Conservation (phyloP, 169 alveolate genomes). For the Plasmodium chabaudi region DNA sequence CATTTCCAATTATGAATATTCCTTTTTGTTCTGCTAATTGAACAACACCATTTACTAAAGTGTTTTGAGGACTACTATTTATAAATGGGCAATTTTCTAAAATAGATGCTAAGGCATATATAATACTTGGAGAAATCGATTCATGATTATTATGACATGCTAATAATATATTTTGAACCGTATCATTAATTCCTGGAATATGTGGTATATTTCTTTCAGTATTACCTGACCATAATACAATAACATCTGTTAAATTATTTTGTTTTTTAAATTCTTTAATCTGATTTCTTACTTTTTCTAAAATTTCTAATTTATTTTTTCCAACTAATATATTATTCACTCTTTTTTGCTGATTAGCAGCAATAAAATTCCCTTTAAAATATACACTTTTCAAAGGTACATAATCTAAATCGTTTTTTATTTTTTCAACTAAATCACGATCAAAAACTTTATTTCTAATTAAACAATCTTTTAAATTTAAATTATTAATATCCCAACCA, state of each 20-base stretch:
- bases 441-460: conserved; percentile 91
- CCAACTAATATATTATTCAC: conserved; percentile 90
- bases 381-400: conserved; percentile 89
- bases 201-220: conserved; percentile 91
- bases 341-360: conserved; percentile 91
- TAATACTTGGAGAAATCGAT: conserved; percentile 89
- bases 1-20: conserved; percentile 92
- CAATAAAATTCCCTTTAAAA: conserved; percentile 88
- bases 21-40: conserved; percentile 88
- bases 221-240: conserved; percentile 94
- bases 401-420: conserved; percentile 83
- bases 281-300: conserved; percentile 87
- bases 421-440: conserved; percentile 84
- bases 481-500: conserved; percentile 93
- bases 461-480: conserved; percentile 89
- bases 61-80: conserved; percentile 95
- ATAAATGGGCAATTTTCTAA: conserved; percentile 89
- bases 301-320: conserved; percentile 82
- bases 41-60: conserved; percentile 90
- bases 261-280: conserved; percentile 87
- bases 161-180: conserved; percentile 85
- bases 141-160: conserved; percentile 84
- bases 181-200: conserved; percentile 84
- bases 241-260: conserved; percentile 87
- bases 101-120: conserved; percentile 91